Base-by-base conservation (phyloP, 108 stramenopile genomes). In the Chaetoceros tenuissimus region DNA sequence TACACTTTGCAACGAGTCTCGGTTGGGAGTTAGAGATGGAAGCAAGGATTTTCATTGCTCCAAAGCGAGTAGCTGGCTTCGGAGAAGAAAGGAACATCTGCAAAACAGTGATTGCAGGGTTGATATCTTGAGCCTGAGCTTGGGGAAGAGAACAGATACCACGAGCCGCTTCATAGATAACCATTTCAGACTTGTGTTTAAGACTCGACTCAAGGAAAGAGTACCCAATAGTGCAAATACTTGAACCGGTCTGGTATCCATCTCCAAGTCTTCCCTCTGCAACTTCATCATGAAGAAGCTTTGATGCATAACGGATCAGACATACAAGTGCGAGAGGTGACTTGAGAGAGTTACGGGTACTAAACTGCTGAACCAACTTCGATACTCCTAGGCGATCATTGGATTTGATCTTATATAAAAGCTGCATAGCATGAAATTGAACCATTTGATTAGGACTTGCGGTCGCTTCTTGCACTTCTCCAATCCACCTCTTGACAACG, bases 341-440 rank as follows among this genome's bases (percentile, higher is more conserved):
- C 46, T 83, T 69, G 51, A 96, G 70, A n/a, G 89, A 79, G 55
- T 93, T 94, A 55, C 92, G 75, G 53, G 92, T 72, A 57, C 83
- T 80, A 46, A 88, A 92, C 59, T 96, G 94, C 5, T 84, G 61
- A 28, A 99, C 95, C 51, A 98, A 77, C 64, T 97, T 97, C 68
- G 92, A 89, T 44, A 99, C 83, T 13, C 96, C 99, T 19, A 98
- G 85, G 24, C 84, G 79, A 77, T 99, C 99, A 62, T 95, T 91
- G 23, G 83, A 78, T 73, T 98, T 98, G 80, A 98, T 95, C 66
- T 94, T 82, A 72, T 99, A 98, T 19, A 99, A 84, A n/a, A 99
- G 84, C 57, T 96, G 87, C 69, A 99, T 91, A 24, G 97, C 99
- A 60, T 99, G 99, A 75, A 93, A 98, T 65, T 92, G 97, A 1